A percentile compares a stretch with the other conserved stretches of the same genome.
These are phyloP conservation scores for Quercus lobata DNA, from an alignment of 331 rosid genomes.

Conservation along the genomic window DNA sequence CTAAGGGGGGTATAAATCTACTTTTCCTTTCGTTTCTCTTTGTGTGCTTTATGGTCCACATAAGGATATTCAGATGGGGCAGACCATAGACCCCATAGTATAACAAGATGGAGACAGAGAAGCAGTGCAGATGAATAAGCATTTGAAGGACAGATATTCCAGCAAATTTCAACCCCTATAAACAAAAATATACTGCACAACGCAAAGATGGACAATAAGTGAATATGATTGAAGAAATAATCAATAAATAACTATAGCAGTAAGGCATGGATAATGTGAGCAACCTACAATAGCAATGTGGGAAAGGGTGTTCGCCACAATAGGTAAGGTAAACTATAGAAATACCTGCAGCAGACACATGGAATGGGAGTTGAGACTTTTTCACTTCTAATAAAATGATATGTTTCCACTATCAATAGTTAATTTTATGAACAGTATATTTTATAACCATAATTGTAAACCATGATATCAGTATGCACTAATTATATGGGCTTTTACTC, in stretches of 20 bases:
- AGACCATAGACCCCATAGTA: slow-evolving; percentile 80
- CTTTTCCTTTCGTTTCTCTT: slow-evolving; percentile 32
- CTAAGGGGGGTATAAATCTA: background rate
- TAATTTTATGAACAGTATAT: background rate
- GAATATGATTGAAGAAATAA: background rate
- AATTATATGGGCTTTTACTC: background rate
- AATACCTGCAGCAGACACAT: slow-evolving; percentile 59
- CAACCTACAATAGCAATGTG: slow-evolving; percentile 51
- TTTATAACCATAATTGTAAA: background rate
- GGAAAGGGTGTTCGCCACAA: slow-evolving; percentile 78
- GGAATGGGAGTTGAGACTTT: slow-evolving; percentile 8
- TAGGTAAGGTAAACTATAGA: slow-evolving; percentile 80
- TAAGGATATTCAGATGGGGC: slow-evolving; percentile 70
- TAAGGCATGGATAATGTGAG: background rate
- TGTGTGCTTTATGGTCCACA: slow-evolving; percentile 32
- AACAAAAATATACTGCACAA: slow-evolving; percentile 63
- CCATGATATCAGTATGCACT: background rate
- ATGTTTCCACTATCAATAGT: background rate
- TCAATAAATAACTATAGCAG: background rate
- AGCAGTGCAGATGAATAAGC: slow-evolving; percentile 59
- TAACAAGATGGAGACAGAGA: slow-evolving; percentile 58
- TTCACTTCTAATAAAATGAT: background rate
- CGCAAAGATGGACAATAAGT: slow-evolving; percentile 1
- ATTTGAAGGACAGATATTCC: slow-evolving; percentile 85
- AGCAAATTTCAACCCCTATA: slow-evolving; percentile 78